Evolutionary conservation across 768 basidiomycete genomes (phyloP).

Genomic region (Suillus alpinus): DNA sequence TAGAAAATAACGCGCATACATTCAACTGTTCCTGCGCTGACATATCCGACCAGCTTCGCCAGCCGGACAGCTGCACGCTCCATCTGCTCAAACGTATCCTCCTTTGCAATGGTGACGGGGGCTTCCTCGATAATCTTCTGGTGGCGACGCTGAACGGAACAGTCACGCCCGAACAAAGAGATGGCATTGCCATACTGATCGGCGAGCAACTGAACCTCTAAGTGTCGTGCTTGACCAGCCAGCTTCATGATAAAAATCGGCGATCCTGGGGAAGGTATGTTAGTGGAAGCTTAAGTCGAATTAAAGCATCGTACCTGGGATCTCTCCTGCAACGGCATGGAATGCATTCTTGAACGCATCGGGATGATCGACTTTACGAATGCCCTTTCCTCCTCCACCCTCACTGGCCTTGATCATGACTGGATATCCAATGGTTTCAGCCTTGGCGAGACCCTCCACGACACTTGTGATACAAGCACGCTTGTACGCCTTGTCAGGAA

Average conservation of each 20-base stretch:
- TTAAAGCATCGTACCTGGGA: constrained; percentile 65
- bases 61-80: constrained; percentile 98
- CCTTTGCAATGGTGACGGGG: constrained; percentile 94
- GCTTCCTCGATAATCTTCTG: constrained; percentile 99
- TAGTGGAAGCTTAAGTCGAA: constrained; percentile 7
- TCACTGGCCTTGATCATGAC: constrained; percentile 99
- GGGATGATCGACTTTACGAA: constrained; percentile 85
- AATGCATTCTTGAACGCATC: constrained; percentile 94
- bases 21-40: constrained; percentile 98
- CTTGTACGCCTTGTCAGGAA: constrained; percentile 87
- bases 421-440: constrained; percentile 91
- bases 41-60: constrained; percentile 98
- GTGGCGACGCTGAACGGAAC: constrained; percentile 98
- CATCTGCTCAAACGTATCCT: constrained; percentile 93
- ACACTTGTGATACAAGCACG: constrained; percentile 86
- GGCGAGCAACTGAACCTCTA: constrained; percentile 97
- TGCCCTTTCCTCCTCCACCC: constrained; percentile 99
- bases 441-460: constrained; percentile 80
- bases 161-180: constrained; percentile 97
- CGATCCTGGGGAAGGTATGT: constrained; percentile 56
- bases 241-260: constrained; percentile 99
- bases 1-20: constrained; percentile 48
- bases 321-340: constrained; percentile 91
- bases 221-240: constrained; percentile 93
- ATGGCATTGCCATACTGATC: constrained; percentile 99